phyloP scores from a whole-genome alignment of 805 yeast species.

The Saccharomycopsis vini region DNA sequence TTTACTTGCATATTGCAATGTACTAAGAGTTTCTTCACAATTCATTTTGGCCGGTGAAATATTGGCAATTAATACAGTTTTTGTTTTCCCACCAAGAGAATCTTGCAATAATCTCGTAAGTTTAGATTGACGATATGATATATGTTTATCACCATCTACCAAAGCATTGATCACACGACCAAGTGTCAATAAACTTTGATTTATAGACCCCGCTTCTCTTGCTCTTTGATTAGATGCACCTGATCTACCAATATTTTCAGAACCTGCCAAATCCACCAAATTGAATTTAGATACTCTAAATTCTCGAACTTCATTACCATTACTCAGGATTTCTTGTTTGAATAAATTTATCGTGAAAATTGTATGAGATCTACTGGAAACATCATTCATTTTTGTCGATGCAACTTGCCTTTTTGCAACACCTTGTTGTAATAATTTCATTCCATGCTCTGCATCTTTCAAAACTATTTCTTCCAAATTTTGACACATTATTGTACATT shows the following conservation, averaged over 20 bases:
- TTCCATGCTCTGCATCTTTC: slow-evolving; percentile 46
- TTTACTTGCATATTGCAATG: slow-evolving; percentile 79
- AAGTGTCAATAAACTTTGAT: slow-evolving; percentile 76
- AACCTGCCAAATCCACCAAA: slow-evolving; percentile 90
- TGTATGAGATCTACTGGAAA: slow-evolving; percentile 70
- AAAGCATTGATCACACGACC: slow-evolving; percentile 81
- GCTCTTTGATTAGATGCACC: slow-evolving; percentile 86
- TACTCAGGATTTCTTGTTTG: slow-evolving; percentile 27
- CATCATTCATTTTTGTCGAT: slow-evolving; percentile 63
- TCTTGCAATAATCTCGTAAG: slow-evolving; percentile 68
- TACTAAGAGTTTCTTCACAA: slow-evolving; percentile 75
- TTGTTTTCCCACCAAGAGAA: slow-evolving; percentile 80
- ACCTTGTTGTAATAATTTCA: slow-evolving; percentile 47
- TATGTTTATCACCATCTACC: slow-evolving; percentile 55
- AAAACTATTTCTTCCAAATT: slow-evolving; percentile 57
- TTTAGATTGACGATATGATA: slow-evolving; percentile 82
- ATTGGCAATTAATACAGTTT: slow-evolving; percentile 81
- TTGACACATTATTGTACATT: slow-evolving; percentile 34
- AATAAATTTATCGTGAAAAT: slow-evolving; percentile 58
- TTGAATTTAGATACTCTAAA: slow-evolving; percentile 61
- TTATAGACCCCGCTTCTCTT: slow-evolving; percentile 88
- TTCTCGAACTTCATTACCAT: slow-evolving; percentile 15
- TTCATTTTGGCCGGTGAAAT: slow-evolving; percentile 73
- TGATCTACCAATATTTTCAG: slow-evolving; percentile 79
- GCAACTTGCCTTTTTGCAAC: slow-evolving; percentile 55